These are phyloP conservation scores for Ustulina deusta DNA, from an alignment of 2,329 filamentous ascomycete species.

Conservation along the genomic window DNA sequence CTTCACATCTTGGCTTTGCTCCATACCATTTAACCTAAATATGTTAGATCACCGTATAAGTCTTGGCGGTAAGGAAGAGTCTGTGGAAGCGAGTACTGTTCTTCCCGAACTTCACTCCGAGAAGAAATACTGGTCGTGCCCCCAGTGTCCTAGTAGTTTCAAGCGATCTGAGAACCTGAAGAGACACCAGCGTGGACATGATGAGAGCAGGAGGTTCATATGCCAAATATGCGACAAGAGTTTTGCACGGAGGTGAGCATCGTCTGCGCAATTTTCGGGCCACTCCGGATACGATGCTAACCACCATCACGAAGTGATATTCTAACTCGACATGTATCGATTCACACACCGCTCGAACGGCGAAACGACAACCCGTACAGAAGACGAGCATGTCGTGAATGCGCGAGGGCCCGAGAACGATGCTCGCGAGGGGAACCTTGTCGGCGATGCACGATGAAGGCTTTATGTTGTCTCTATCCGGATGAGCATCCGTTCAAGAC, in stretches of 20 bases:
- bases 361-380: constrained; percentile 39
- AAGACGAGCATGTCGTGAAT: constrained; percentile 49
- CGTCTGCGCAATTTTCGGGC: not conserved
- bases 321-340: constrained; percentile 44
- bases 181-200: constrained; percentile 49
- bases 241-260: constrained; percentile 49
- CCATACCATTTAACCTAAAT: constrained; percentile 23
- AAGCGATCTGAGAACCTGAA: constrained; percentile 51
- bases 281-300: constrained; percentile 29
- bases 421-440: constrained; percentile 50
- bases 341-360: constrained; percentile 41
- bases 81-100: constrained; percentile 29
- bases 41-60: constrained; percentile 20
- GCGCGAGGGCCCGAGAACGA: constrained; percentile 47
- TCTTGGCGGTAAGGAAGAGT: constrained; percentile 24
- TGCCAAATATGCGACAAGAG: constrained; percentile 49
- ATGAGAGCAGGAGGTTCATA: constrained; percentile 44
- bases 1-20: constrained; percentile 30
- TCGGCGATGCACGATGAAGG: constrained; percentile 45
- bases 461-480: constrained; percentile 47
- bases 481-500: constrained; percentile 41
- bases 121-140: constrained; percentile 48
- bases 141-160: constrained; percentile 48
- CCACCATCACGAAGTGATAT: constrained; percentile 42
- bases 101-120: constrained; percentile 33